Base-by-base conservation (phyloP, 202 grass and related monocot genomes). In the Eragrostis tef region DNA sequence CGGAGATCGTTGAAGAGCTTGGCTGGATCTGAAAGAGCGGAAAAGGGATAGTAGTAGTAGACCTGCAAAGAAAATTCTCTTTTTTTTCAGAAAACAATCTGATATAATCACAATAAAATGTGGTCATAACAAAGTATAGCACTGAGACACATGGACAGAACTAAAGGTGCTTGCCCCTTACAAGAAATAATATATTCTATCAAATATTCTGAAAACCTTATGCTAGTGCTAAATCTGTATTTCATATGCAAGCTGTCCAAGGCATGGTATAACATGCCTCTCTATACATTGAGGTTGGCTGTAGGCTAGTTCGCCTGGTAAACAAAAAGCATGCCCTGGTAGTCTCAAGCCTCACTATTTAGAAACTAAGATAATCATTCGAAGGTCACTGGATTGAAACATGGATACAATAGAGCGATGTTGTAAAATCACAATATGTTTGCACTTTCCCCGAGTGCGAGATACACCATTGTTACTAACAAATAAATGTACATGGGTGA, bases 41-140 rank as follows among this genome's bases (percentile, higher is more conserved):
- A 90, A 92, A 94, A 97, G 12, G 91, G 94, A 81, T 88, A 94
- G 80, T 97, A 97, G 80, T 92, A 94, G 90, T 97, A 97, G 52
- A 97, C 88, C 94, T 94, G 87, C 70, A 83, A 78, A 74, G 29
- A 48, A 19, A 88, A 85, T 73, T 66, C 81, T 27, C 26, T 46
- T 53, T 46, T 47, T 56, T 53, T 36, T 45, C 22, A 74, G 48
- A 12, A 63, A 78, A 73, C 2, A n/a, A 44, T 72, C 51, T 48
- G 29, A 73, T 64, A 83, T 21, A 29, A 43, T 74, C 21, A 78
- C 42, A 61, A 63, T 42, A 13, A 11, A 63, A 61, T 36, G 6
- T 42, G 14, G 2, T 17, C 11, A 64, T 73, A 79, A 64, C 39
- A 71, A 64, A 53, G 39, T 25, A 75, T 26, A 53, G 16, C 1